Percentiles rank a stretch among this genome's conserved stretches.
These are phyloP conservation scores for Trichoderma arundinaceum DNA, from an alignment of 2,329 filamentous ascomycete species.

Conservation along the genomic window DNA sequence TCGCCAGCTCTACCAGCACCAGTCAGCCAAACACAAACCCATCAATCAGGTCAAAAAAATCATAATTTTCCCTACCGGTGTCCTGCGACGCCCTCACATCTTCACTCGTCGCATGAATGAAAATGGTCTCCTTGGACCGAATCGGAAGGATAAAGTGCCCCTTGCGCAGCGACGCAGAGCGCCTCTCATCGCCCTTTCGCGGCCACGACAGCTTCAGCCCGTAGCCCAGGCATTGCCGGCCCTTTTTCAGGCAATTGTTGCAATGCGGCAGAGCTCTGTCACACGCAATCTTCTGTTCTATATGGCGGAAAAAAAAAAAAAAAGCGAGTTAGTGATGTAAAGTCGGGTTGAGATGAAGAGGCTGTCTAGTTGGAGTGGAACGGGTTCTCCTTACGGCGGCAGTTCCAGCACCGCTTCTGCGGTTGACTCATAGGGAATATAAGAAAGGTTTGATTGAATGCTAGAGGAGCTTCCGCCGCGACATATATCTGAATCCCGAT, in stretches of 20 bases:
- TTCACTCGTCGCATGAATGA: constrained; percentile 21
- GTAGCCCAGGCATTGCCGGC: constrained; percentile 23
- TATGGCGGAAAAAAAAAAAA: background rate
- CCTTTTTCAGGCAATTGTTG: constrained; percentile 24
- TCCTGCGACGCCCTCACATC: constrained; percentile 21
- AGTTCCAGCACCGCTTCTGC: constrained; percentile 29
- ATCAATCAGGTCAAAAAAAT: background rate
- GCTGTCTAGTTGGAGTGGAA: background rate
- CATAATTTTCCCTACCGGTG: background rate
- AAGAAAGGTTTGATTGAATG: no score
- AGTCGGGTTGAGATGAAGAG: no score
- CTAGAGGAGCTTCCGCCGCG: no score
- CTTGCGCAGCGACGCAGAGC: constrained; percentile 4
- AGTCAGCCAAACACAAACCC: background rate
- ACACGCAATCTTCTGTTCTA: constrained; percentile 29
- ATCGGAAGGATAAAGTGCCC: constrained; percentile 14
- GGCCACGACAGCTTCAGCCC: constrained; percentile 31
- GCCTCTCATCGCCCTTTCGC: constrained; percentile 20
- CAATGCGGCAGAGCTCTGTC: constrained; percentile 26
- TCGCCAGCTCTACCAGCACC: background rate
- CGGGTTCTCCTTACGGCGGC: constrained; percentile 16
- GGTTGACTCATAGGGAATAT: constrained; percentile 14
- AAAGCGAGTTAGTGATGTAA: background rate
- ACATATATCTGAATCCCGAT: no score
- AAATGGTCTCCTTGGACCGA: background rate